These are phyloP conservation scores for Parietichytrium sp. DNA, from an alignment of 108 stramenopile species.

Conservation along the genomic window DNA sequence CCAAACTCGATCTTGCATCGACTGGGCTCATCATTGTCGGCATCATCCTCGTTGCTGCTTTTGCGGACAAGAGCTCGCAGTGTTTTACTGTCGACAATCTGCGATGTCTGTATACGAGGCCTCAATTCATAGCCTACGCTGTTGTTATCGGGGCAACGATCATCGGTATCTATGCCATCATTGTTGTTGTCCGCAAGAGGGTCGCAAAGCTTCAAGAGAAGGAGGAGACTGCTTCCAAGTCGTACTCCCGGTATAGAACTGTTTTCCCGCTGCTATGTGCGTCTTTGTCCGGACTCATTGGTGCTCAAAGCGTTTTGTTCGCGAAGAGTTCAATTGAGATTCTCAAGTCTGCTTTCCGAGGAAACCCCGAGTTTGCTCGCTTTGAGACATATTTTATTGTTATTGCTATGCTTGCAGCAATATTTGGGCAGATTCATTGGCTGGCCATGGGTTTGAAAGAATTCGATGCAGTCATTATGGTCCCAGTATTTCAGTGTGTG, in stretches of 20 bases:
- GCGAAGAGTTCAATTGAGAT: constrained; percentile 46
- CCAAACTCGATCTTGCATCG: not conserved
- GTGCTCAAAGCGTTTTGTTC: constrained; percentile 45
- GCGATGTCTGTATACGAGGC: not conserved
- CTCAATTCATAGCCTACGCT: not conserved
- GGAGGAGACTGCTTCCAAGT: not conserved
- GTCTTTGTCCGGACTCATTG: constrained; percentile 13
- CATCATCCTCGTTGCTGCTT: constrained; percentile 25
- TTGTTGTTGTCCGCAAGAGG: not conserved
- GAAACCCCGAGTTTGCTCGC: constrained; percentile 37
- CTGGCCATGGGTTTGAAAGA: constrained; percentile 34
- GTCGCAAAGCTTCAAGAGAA: not conserved
- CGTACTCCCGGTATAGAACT: not conserved
- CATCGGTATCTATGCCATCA: not conserved
- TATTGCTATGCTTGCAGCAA: constrained; percentile 4
- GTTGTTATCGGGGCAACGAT: not conserved
- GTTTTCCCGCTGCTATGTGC: constrained; percentile 40
- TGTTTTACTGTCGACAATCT: constrained; percentile 37
- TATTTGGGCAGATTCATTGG: constrained; percentile 42
- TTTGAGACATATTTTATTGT: constrained; percentile 38
- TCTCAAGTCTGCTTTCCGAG: constrained; percentile 34
- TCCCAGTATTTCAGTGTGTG: constrained; percentile 45
- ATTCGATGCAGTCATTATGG: constrained; percentile 45
- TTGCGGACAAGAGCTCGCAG: constrained; percentile 23
- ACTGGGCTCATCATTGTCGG: constrained; percentile 38